phyloP scores from a whole-genome alignment of 169 alveolate species.

The Eimeria acervulina region DNA sequence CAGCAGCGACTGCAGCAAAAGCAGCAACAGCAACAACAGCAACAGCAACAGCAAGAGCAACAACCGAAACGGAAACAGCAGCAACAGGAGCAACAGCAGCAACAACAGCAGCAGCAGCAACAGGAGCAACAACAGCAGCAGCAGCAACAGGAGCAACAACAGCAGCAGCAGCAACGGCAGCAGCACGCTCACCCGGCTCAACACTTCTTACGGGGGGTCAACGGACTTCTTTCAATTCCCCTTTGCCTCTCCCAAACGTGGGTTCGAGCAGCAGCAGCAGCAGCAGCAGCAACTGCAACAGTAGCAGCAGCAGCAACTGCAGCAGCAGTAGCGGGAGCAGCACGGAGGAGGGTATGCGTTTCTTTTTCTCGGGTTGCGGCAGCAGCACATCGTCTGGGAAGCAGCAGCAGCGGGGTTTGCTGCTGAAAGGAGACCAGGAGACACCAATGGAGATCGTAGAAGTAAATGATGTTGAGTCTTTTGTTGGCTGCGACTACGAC shows the following conservation, averaged over 20 bases:
- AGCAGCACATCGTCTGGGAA: background rate
- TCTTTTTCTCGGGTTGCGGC: too few relatives aligned
- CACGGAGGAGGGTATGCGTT: background rate
- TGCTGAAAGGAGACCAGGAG: background rate
- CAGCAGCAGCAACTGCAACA: conserved; percentile 12
- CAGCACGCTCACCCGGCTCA: too few relatives aligned
- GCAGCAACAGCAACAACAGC: conserved; percentile 22
- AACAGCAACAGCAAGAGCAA: conserved; percentile 3
- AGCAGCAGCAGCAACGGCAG: too few relatives aligned
- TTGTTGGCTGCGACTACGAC: background rate
- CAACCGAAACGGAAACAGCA: background rate
- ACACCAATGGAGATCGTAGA: conserved; percentile 28
- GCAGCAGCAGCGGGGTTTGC: background rate
- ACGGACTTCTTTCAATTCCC: too few relatives aligned
- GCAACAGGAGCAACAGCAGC: background rate
- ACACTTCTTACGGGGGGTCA: too few relatives aligned
- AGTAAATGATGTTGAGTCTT: background rate
- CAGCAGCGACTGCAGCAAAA: background rate
- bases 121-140: background rate
- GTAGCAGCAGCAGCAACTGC: conserved; percentile 1
- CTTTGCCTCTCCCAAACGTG: background rate
- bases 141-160: too few relatives aligned
- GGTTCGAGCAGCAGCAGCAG: conserved; percentile 5
- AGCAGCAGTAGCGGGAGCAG: background rate
- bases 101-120: background rate